These are phyloP conservation scores for Leccinum pachyderme DNA, from an alignment of 1,284 basidiomycete genomes.

Conservation along the genomic window DNA sequence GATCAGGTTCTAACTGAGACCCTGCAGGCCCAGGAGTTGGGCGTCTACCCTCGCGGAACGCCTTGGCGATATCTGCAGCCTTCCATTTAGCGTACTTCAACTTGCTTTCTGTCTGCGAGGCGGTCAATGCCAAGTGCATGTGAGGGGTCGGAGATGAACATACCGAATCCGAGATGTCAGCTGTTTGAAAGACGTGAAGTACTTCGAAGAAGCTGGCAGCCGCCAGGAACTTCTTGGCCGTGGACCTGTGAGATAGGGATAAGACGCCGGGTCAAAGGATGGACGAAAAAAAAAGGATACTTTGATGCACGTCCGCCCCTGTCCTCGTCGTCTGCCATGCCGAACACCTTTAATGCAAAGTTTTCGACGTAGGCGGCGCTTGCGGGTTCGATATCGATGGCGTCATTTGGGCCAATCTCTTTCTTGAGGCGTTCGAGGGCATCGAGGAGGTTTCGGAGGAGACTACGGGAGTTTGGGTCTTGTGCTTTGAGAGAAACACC, in stretches of 20 bases:
- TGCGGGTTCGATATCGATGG: constrained; percentile 79
- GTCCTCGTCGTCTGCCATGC: constrained; percentile 89
- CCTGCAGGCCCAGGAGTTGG: constrained; percentile 66
- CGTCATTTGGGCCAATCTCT: constrained; percentile 74
- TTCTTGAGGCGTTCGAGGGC: constrained; percentile 81
- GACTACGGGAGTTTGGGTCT: constrained; percentile 59
- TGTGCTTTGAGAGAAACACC: constrained; percentile 73
- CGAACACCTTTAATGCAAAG: constrained; percentile 89
- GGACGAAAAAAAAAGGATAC: constrained; percentile 40
- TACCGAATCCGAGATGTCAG: constrained; percentile 50
- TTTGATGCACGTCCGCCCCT: constrained; percentile 72
- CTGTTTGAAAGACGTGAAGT: constrained; percentile 70
- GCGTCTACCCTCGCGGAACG: constrained; percentile 80
- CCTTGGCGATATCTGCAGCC: constrained; percentile 85
- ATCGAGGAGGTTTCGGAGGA: constrained; percentile 75
- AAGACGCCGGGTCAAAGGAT: constrained; percentile 2
- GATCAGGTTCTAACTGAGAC: constrained; percentile 37
- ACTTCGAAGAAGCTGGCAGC: constrained; percentile 87
- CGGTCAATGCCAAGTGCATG: constrained; percentile 1
- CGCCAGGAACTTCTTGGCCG: constrained; percentile 86
- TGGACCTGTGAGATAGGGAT: constrained; percentile 48
- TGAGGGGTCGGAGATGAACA: constrained; percentile 14
- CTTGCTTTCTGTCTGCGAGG: constrained; percentile 65
- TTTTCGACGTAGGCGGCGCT: constrained; percentile 91
- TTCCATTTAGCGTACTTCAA: constrained; percentile 92